Conservation (phyloP, 495 filamentous ascomycete genomes). For the Pyrenula massariospora region DNA sequence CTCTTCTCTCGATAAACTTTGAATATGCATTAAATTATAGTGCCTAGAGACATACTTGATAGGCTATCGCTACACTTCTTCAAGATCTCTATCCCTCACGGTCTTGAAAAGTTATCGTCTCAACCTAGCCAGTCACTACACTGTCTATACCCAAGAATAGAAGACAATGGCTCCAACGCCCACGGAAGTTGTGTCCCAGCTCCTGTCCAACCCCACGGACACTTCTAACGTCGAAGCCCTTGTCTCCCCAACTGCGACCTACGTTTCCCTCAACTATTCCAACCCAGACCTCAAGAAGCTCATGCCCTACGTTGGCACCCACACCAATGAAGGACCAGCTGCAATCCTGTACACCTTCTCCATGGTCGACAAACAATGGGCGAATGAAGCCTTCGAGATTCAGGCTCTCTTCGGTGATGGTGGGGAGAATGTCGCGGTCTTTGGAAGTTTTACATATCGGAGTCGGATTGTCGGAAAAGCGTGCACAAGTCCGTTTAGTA, state of each 20-base stretch:
- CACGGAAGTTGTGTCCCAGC: background rate
- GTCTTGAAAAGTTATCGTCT: too few species aligned
- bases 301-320: constrained; percentile 9
- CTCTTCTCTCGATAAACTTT: too few species aligned
- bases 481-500: constrained; percentile 7
- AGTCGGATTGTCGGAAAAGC: constrained; percentile 2
- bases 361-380: constrained; percentile 6
- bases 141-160: too few species aligned
- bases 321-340: constrained; percentile 5
- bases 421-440: constrained; percentile 7
- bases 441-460: constrained; percentile 7
- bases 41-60: too few species aligned
- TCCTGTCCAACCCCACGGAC: background rate
- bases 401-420: constrained; percentile 4
- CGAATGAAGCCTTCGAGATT: constrained; percentile 6
- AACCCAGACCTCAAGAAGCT: constrained; percentile 8
- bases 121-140: too few species aligned
- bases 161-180: background rate
- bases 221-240: constrained; percentile 4
- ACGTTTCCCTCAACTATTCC: constrained; percentile 11
- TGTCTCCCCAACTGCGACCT: constrained; percentile 7
- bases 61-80: too few species aligned
- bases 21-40: too few species aligned
- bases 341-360: constrained; percentile 11
- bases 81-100: too few species aligned